Evolutionary conservation across 345 rosid species (phyloP), one percentile per base, ranked within the genome.

Genomic region (Hibiscus tridactylites): DNA sequence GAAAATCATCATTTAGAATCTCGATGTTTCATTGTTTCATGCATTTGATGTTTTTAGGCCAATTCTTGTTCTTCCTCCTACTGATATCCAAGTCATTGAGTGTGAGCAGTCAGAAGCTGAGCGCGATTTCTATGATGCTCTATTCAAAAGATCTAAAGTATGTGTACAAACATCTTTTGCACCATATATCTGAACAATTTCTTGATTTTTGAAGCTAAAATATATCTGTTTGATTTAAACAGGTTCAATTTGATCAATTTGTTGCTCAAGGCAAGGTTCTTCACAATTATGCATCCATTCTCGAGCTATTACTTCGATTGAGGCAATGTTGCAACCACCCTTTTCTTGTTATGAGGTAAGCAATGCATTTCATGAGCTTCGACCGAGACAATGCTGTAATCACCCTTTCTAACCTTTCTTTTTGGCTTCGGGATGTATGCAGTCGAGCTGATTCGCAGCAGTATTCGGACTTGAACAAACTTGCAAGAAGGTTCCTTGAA

Each of bases 241-340:
- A 90, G 92, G 89, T 83, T 37, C 83, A 83, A 17, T 90, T 90
- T 76, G 92, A 87, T 52, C 85, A 83, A 73, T 88, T 86, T 77
- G 89, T 86, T 59, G 95, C 88, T 56, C 85, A 86, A 83, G 95
- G 92, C 42, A 87, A 79, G 77, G 90, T 86, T 79, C 90, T 87
- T 70, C 90, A 87, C 79, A 87, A 90, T 78, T 83, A 83, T 74
- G 90, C 87, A 59, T 80, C 74, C 62, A 88, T 90, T 73, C 86
- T 90, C 3, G 92, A 88, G 84, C 83, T 90, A 65, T 80, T 85
- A 26, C 92, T 88, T 73, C 87, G 92, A 65, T 61, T 85, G 75
- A 85, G 96, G 79, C 90, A 90, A 61, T 86, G 92, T 71, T 90
- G 92, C 83, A 88, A 90, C 82, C 89, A 88, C 47, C 91, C 91